Percentiles rank a stretch among this genome's conserved stretches.
These are phyloP conservation scores for Cladosporium sp. DNA, from an alignment of 2,329 filamentous ascomycete genomes.

Conservation along the genomic window DNA sequence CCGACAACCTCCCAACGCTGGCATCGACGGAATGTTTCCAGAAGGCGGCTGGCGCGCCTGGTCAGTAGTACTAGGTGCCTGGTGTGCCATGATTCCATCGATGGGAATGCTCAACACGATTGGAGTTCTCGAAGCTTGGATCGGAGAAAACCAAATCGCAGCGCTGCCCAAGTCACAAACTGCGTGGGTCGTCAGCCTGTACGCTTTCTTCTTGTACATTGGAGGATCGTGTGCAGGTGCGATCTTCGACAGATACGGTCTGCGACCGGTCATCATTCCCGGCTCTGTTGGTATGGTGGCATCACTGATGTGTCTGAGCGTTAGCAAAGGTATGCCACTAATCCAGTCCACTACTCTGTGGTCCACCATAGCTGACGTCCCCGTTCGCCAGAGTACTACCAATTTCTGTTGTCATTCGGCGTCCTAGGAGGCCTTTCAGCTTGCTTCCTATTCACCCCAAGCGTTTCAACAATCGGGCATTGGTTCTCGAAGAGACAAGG, in stretches of 20 bases:
- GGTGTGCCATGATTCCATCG: slow-evolving; percentile 15
- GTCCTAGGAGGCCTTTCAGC: slow-evolving; percentile 71
- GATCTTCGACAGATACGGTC: slow-evolving; percentile 10
- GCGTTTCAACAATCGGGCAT: slow-evolving; percentile 75
- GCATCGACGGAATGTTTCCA: background rate
- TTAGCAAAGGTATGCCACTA: background rate
- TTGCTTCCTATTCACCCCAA: slow-evolving; percentile 79
- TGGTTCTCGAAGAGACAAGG: slow-evolving; percentile 76
- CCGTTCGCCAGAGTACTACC: slow-evolving; percentile 26
- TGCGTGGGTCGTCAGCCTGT: slow-evolving; percentile 7
- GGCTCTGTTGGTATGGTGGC: slow-evolving; percentile 9
- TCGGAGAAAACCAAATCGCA: background rate
- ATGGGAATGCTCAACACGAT: slow-evolving; percentile 17
- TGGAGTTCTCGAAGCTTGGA: slow-evolving; percentile 8
- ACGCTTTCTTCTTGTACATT: slow-evolving; percentile 9
- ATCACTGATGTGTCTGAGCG: slow-evolving; percentile 9
- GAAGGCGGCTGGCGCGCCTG: slow-evolving; percentile 15
- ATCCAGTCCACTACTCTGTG: background rate
- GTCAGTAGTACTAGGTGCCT: slow-evolving; percentile 15
- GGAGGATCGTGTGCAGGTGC: slow-evolving; percentile 5
- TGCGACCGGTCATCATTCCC: slow-evolving; percentile 11
- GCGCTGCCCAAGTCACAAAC: slow-evolving; percentile 1
- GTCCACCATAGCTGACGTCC: background rate
- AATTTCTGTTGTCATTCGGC: slow-evolving; percentile 64
- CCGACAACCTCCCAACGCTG: background rate